Evolutionary conservation across 805 yeast species (phyloP), one percentile per base, ranked within the genome.

Genomic region (Metschnikowia orientalis): DNA sequence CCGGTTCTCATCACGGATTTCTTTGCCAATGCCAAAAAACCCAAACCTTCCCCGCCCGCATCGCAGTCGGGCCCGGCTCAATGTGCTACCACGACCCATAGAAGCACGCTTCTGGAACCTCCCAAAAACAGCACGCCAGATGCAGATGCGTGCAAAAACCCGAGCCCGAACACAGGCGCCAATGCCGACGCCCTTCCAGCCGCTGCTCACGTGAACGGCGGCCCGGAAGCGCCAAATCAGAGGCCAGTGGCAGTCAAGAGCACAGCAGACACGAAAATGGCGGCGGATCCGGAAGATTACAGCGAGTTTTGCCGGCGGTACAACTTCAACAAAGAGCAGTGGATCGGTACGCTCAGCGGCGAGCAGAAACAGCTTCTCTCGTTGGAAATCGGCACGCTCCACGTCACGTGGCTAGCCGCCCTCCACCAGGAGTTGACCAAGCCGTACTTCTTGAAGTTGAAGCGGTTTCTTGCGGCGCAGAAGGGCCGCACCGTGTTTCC

Each of bases 361-460:
- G 85, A 77, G 27, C 69, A 75, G 24, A 56, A 50, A 28, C 59
- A 57, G 2, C 61, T 88, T 4, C 67, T 88, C 2, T 56, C 67
- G 12, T 61, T 82, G 7, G 98, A 92, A 54, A 73, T 87, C 23
- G 55, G 65, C 1, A 75, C 85, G 0, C 59, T 92, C 40, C 88
- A 85, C 41, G 71, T 73, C 8, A 67, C 86, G 0, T 92, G 98
- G 98, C 73, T 92, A 14, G 68, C 70, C 3, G 66, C 73, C 2
- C 63, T 92, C 12, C 75, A 79, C 47, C 53, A 62, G 14, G 95
- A 89, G 47, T 67, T 92, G 34, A 79, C 82, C 8, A 86, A 89
- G 54, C 89, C 95, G 3, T 90, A 88, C 54, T 92, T 92, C 50
- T 54, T 89, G 7, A 57, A 73, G 7, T 64, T 92, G 45, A 90